A percentile compares a stretch with the other conserved stretches of the same genome.
These are phyloP conservation scores for Tolypocladium amazonense DNA, from an alignment of 2,329 filamentous ascomycete genomes.

Conservation along the genomic window DNA sequence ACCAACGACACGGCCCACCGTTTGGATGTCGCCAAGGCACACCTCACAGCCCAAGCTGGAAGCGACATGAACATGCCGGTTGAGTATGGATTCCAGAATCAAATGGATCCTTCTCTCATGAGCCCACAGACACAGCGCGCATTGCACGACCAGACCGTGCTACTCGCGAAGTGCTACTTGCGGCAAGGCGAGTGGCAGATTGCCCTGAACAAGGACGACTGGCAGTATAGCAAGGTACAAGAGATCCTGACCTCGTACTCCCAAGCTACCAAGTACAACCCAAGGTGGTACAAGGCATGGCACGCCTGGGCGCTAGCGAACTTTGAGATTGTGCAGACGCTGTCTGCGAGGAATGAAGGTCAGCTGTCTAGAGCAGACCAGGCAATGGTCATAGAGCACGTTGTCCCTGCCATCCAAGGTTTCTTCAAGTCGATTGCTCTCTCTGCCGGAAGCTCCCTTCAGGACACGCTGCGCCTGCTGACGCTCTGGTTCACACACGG, in stretches of 20 bases:
- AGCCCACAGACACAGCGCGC: slow-evolving; percentile 40
- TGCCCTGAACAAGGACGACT: slow-evolving; percentile 73
- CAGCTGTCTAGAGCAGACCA: slow-evolving; percentile 37
- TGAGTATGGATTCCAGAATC: slow-evolving; percentile 41
- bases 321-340: slow-evolving; percentile 89
- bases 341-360: slow-evolving; percentile 56
- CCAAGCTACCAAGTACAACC: slow-evolving; percentile 87
- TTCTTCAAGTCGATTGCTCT: slow-evolving; percentile 97
- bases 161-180: slow-evolving; percentile 91
- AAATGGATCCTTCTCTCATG: slow-evolving; percentile 31
- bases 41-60: slow-evolving; percentile 34
- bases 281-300: slow-evolving; percentile 98
- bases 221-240: slow-evolving; percentile 75
- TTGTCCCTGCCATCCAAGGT: slow-evolving; percentile 86
- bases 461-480: slow-evolving; percentile 85
- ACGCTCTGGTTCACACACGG: slow-evolving; percentile 97
- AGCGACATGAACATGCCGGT: slow-evolving; percentile 32
- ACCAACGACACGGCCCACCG: slow-evolving; percentile 47
- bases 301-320: slow-evolving; percentile 97
- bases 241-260: slow-evolving; percentile 88
- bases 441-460: slow-evolving; percentile 82
- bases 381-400: slow-evolving; percentile 68
- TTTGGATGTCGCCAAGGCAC: slow-evolving; percentile 42
- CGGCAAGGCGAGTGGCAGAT: slow-evolving; percentile 96
- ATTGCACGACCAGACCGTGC: slow-evolving; percentile 50